Base-by-base conservation (phyloP, 23 red algal genomes). In the Gracilaria caudata region DNA sequence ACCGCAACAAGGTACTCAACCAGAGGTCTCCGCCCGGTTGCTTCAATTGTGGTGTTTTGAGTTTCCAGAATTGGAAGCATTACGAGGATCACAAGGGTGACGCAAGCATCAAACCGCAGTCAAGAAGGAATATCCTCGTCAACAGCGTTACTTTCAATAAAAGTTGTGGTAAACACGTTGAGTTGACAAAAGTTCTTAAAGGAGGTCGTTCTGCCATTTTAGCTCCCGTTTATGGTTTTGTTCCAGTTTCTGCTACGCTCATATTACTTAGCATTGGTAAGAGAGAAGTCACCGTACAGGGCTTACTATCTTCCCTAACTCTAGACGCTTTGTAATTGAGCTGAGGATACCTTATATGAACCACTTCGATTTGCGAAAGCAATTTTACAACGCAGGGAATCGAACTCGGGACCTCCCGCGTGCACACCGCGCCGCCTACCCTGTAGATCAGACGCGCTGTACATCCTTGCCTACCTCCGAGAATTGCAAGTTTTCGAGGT, bases 1-100 rank as follows among this genome's bases (percentile, higher is more conserved):
- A 37, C 35, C 33, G 38, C 2, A 72, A 72, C 35, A 72, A 72
- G 38, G 66, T 72, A 3, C 38, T 41, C 1, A 40, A 37, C 21
- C 40, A 40, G 17, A 13, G 35, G 7, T 39, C 66, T 2, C 30
- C 66, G 23, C 66, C 66, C 0, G 66, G 66, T 43, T 43, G 66
- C 21, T 72, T 41, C 38, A 21, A 28, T 72, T 39, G 35, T 43
- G 35, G 66, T 20, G 41, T 43, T 2, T 10, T 23, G 1, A 41
- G 35, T 20, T 72, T 72, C 66, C 40, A 72, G 2, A 72, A 72
- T 7, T 72, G 66, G 35, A 72, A 72, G 66, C 66, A 72, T 20
- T 72, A 72, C 38, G 33, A 72, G 38, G 23, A 72, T 40, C 35
- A n/a, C 66, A 8, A 19, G 1, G 57, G 57, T 60, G 57, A 60